Evolutionary conservation across 192 early-diverging fungal species (phyloP), one percentile per base, ranked within the genome.

Genomic region (Coemansia reversa): DNA sequence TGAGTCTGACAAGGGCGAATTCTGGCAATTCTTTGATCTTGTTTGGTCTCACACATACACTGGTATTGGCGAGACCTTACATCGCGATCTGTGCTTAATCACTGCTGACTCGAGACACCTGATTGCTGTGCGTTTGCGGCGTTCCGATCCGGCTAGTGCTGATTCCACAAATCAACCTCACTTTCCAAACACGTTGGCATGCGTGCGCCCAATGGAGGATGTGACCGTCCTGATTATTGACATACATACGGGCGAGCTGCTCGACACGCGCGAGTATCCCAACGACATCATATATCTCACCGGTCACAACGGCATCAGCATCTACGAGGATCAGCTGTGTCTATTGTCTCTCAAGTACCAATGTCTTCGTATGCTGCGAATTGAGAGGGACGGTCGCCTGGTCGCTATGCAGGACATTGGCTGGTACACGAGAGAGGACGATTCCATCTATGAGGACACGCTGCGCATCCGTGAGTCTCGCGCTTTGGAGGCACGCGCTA

Each of bases 261-360:
- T 65, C 5, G 79, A 82, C 18, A 57, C 60, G 19, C 74, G 79
- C 50, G 74, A 63, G 48, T 82, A 74, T 48, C 64, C 60, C 4
- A 61, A 57, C 47, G 79, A 82, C 39, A 73, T 70, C 29, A 70
- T 82, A 1, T 74, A 73, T 23, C 54, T 82, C 30, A 65, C 70
- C 51, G 79, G 79, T 0, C 79, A 82, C 59, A 70, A 65, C 35
- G 79, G 79, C 16, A 29, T 82, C 33, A 73, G 70, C 30, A 27
- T 82, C 11, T 67, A 51, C 14, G 67, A 67, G 1, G 79, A 82
- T 62, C 74, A 58, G 52, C 66, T 82, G 47, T 73, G 79, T 48
- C 22, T 82, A 5, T 16, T 82, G 53, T 82, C 79, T 45, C 64
- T 82, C 23, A 73, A 74, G 54, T 50, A 76, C 65, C 79, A 82